Percentiles rank a stretch among this genome's conserved stretches.
Conservation (phyloP, 306 rosid species). For the Dalbergia oliveri region DNA sequence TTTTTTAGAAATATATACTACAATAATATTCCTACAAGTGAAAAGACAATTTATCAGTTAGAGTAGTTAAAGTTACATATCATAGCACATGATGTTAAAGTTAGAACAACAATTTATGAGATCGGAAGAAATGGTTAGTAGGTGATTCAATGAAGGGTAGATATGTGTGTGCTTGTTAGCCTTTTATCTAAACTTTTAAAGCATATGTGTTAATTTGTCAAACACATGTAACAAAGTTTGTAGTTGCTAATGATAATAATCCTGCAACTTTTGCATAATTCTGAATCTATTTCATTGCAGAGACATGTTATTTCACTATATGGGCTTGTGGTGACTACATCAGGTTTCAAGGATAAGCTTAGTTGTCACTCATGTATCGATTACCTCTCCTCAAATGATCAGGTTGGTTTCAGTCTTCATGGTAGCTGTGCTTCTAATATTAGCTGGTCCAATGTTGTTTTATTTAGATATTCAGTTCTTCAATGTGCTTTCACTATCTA, state of each 20-base stretch:
- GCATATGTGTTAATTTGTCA: slow-evolving; percentile 2
- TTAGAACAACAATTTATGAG: no score
- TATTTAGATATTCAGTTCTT: slow-evolving; percentile 9
- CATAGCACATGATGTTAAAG: no score
- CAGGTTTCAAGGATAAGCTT: slow-evolving; percentile 86
- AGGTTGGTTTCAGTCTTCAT: slow-evolving; percentile 61
- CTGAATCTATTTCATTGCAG: slow-evolving; percentile 61
- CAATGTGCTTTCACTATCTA: not conserved
- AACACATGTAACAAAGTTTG: slow-evolving; percentile 8
- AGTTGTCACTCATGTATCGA: slow-evolving; percentile 80
- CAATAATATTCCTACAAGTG: no score
- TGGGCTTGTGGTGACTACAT: slow-evolving; percentile 92
- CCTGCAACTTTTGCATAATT: slow-evolving; percentile 32
- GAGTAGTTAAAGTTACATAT: no score
- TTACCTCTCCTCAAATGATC: slow-evolving; percentile 76
- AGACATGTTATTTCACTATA: slow-evolving; percentile 77
- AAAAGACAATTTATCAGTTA: no score
- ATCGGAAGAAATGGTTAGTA: no score
- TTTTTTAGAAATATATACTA: no score
- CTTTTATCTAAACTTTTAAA: not conserved
- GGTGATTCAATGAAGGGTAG: no score
- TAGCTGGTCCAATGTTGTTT: slow-evolving; percentile 4
- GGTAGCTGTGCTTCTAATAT: slow-evolving; percentile 24
- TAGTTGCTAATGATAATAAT: slow-evolving; percentile 5
- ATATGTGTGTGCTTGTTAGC: no score